Evolutionary conservation across 352 stramenopile genomes (phyloP), one percentile per base, ranked within the genome.

Genomic region (Thalassiosira sp.): DNA sequence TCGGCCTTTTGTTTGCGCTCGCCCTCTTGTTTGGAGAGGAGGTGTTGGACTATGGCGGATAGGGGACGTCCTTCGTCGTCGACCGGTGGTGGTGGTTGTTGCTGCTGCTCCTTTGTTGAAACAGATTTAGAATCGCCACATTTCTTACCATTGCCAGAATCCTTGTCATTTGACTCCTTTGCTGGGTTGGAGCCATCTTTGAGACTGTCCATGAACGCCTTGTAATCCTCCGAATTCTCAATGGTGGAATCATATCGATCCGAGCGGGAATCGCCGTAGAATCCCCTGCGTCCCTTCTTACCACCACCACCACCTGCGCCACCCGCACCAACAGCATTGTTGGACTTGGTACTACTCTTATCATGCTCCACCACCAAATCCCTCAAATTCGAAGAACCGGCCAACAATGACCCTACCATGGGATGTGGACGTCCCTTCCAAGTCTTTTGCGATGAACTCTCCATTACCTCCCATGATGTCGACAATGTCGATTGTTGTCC

Each of bases 1-100:
- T 81, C 72, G 5, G 64, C 64, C 33, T 68, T 71, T 1, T 35
- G 54, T 22, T 70, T 76, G 11, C 43, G 42, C 16, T 63, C 59
- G 35, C 66, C 66, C 16, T 62, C 75, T 53, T 68, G 56, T 54
- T 79, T 78, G 33, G 35, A 42, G 49, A 60, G 75, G 22, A 83
- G 25, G 20, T 79, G 46, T n/a, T 58, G 31, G 11, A 83, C 75
- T 24, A 83, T 66, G 3, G 75, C 75, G 0, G 75, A 64, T 15
- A 83, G 63, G 42, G 75, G 68, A 45, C 63, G 67, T 40, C 75
- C 75, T 54, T 83, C 75, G 20, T 74, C 75, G 49, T 83, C 75
- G 0, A 83, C 18, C 52, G 54, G 40, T 7, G 24, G 22, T 2
- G 22, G 53, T 16, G 27, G 48, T n/a, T 25, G 52, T 57, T 31